Percentiles rank a stretch among this genome's conserved stretches.
Conservation (phyloP, 208 protist genomes). For the Trypanosoma melophagium region DNA sequence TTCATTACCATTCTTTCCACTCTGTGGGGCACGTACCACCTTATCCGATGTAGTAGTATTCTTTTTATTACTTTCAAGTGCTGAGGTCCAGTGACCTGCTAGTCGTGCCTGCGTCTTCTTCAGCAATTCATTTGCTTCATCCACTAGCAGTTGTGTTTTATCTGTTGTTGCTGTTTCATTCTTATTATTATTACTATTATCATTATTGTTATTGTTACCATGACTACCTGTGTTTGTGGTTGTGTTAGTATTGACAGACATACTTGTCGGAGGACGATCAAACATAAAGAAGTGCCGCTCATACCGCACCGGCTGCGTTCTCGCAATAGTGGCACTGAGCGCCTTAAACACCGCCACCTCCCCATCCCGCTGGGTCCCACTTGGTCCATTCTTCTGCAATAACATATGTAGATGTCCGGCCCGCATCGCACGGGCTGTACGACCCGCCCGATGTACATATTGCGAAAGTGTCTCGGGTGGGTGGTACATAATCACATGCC, state of each 20-base stretch:
- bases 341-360: slow-evolving; percentile 74
- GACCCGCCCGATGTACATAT: slow-evolving; percentile 96
- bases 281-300: slow-evolving; percentile 87
- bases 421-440: slow-evolving; percentile 94
- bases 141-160: slow-evolving; percentile 19
- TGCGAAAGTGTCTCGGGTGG: slow-evolving; percentile 88
- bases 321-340: slow-evolving; percentile 48
- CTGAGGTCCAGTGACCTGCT: slow-evolving; percentile 18
- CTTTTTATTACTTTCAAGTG: slow-evolving; percentile 21
- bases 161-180: neutral
- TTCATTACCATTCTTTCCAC: slow-evolving; percentile 4
- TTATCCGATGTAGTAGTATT: neutral
- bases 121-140: slow-evolving; percentile 29
- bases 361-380: slow-evolving; percentile 59
- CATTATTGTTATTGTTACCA: neutral
- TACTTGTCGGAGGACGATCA: slow-evolving; percentile 32
- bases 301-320: slow-evolving; percentile 65
- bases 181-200: neutral
- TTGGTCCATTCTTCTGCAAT: slow-evolving; percentile 69
- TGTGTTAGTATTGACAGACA: neutral
- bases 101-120: slow-evolving; percentile 26
- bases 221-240: neutral
- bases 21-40: neutral
- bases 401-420: slow-evolving; percentile 78
- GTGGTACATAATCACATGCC: slow-evolving; percentile 91